Base-by-base conservation (phyloP, 106 monocot species). In the Platanthera guangdongensis region DNA sequence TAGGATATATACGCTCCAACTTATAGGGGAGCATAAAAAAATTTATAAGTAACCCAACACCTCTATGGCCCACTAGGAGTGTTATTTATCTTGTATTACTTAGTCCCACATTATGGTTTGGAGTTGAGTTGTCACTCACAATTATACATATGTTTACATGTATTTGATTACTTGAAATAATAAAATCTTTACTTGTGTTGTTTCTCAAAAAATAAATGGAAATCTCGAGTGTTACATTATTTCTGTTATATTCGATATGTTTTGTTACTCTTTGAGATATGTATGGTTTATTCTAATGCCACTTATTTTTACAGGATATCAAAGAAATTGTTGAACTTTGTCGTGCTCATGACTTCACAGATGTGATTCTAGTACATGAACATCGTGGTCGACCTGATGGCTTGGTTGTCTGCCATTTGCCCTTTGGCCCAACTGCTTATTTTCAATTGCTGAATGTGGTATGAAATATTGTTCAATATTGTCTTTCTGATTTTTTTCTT, bases 361-460 rank as follows among this genome's bases (percentile, higher is more conserved):
- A 99, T 88, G 86, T 99, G 71, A 81, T 99, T 75, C 80, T 99
- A 82, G 92, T 94, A 21, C 90, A 99, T 80, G 99, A 99, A 80
- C 94, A 99, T 75, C 88, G 94, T 62, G 99, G 99, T 13, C 71
- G 82, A 71, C 99, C 99, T 49, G 94, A 94, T 88, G 88, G 90
- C 22, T 85, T 99, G 72, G 83, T 99, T 85, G 82, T 99, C 75
- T 90, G 84, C 67, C 99, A 99, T 90, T 81, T 99, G 39, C 99
- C 99, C 57, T 88, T 84, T 84, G 99, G 99, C 52, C 99, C 99
- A 77, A 99, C 94, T 76, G 99, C 94, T 64, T 92, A 94, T 68
- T 99, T 99, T 84, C 88, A 90, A 65, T 75, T 99, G 75, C 85
- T 90, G 60, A 94, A 94, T 79, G 99, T 99, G 92, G 99, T 99